Evolutionary conservation across 2,329 filamentous ascomycete species (phyloP), one percentile per base, ranked within the genome.

Genomic region (Diaporthe eres): DNA sequence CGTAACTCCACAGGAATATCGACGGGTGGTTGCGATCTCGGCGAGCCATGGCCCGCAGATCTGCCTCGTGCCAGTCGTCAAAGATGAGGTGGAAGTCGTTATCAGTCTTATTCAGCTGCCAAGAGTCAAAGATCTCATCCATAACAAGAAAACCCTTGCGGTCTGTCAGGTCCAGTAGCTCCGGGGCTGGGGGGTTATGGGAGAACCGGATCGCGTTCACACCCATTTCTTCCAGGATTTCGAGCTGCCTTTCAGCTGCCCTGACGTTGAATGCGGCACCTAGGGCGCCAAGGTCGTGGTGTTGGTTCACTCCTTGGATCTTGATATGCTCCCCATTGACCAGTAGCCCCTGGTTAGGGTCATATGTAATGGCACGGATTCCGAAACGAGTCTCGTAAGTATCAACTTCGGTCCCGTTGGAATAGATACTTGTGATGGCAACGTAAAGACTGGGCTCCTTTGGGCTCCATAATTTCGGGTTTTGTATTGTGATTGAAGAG

Each of bases 11-110:
- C 1, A 83, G 83, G 39, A 89, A 82, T 31, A 90, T 82, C 1
- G 88, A 90, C 4, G 89, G 85, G 79, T 90, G 88, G 78, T 90
- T 90, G 25, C 88, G 83, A 79, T 90, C 89, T 10, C 89, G 86
- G 6, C 88, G 85, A n/a, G 90, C 78, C 74, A 90, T 87, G 1
- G 85, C 78, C 0, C 89, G 86, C 7, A 90, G 82, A 73, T 90
- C 88, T 0, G 87, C 82, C 81, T 90, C 88, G 75, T 87, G 83
- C 89, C 89, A 90, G 65, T 90, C 88, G 0, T 81, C 42, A 74
- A 89, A 90, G 76, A 90, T 85, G 22, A 87, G 78, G 76, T 89
- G 86, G 78, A 87, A 90, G 79, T 90, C 89, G 76, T 87, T 86
- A 1, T 77, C 76, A 0, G 82, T 86, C 79, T 90, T 90, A 28